Percentiles rank a stretch among this genome's conserved stretches.
Evolutionary conservation across 139 green algal genomes (phyloP).

Genomic region (Auxenochlorella protothecoides): DNA sequence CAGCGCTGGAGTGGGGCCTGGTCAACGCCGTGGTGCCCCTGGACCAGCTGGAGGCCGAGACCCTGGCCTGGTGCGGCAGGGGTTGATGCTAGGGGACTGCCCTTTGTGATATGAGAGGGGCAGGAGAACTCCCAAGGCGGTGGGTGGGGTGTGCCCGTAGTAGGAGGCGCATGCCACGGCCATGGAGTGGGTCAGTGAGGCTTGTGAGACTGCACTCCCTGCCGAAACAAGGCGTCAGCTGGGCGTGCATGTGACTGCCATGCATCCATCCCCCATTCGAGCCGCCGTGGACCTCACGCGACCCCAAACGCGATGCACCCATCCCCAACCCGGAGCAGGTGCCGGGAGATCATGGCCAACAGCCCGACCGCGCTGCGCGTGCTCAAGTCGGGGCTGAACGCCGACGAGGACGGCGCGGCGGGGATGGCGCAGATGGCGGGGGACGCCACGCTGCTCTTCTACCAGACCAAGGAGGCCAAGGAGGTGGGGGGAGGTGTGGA

Average conservation of each 20-base stretch:
- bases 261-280: no score
- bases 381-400: constrained; percentile 89
- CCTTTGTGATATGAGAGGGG: no score
- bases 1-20: constrained; percentile 87
- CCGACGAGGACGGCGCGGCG: constrained; percentile 88
- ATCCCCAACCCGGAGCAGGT: constrained; percentile 35
- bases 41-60: constrained; percentile 77
- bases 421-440: constrained; percentile 89
- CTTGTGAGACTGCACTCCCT: no score
- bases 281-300: no score
- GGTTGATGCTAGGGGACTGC: no score
- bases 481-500: constrained; percentile 42
- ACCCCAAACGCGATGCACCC: no score
- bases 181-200: no score
- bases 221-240: no score
- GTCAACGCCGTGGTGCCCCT: constrained; percentile 94
- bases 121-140: no score
- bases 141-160: background rate
- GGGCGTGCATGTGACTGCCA: no score
- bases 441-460: constrained; percentile 95
- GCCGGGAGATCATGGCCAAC: constrained; percentile 91
- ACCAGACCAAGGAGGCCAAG: constrained; percentile 82
- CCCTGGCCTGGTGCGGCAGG: constrained; percentile 59
- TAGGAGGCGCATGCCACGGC: background rate
- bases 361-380: constrained; percentile 86